phyloP scores from a whole-genome alignment of 2,329 filamentous ascomycete genomes.

The Tolypocladium ovalisporum region DNA sequence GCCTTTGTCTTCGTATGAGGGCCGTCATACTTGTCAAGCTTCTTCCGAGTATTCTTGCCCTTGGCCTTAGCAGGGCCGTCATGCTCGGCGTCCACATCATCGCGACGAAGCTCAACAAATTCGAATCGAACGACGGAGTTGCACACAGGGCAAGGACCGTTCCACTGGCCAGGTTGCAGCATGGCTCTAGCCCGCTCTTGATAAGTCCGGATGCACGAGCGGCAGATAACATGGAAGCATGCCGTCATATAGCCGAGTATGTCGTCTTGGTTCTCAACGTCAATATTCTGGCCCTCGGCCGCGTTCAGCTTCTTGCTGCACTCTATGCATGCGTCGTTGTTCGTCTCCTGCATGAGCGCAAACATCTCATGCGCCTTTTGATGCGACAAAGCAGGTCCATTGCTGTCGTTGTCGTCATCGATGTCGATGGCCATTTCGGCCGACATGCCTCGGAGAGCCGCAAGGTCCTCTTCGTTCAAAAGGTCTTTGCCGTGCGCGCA shows the following conservation, averaged over 20 bases:
- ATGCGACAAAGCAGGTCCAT: constrained; percentile 47
- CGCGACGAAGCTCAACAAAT: constrained; percentile 58
- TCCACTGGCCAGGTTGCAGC: constrained; percentile 22
- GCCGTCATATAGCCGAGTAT: constrained; percentile 70
- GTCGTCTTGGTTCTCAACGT: constrained; percentile 49
- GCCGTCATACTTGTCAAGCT: constrained; percentile 63
- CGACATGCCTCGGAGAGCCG: constrained; percentile 70
- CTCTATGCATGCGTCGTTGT: constrained; percentile 59
- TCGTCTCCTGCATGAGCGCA: constrained; percentile 71
- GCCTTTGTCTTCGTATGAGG: constrained; percentile 89
- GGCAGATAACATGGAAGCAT: constrained; percentile 80
- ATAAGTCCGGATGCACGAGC: constrained; percentile 55
- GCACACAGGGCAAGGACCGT: constrained; percentile 58
- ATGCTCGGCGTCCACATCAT: constrained; percentile 46
- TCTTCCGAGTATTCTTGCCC: constrained; percentile 31
- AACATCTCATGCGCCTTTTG: constrained; percentile 79
- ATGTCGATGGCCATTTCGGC: constrained; percentile 80
- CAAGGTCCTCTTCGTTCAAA: constrained; percentile 72
- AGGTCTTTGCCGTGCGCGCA: constrained; percentile 93
- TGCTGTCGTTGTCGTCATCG: constrained; percentile 62
- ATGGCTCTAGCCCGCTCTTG: constrained; percentile 37
- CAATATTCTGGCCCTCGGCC: constrained; percentile 43
- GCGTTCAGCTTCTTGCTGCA: constrained; percentile 57
- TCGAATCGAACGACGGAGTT: constrained; percentile 49
- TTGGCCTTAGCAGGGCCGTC: constrained; percentile 33